A percentile compares a stretch with the other conserved stretches of the same genome.
Conservation (phyloP, 2,329 filamentous ascomycete species). For the Harringtonia lauricola region DNA sequence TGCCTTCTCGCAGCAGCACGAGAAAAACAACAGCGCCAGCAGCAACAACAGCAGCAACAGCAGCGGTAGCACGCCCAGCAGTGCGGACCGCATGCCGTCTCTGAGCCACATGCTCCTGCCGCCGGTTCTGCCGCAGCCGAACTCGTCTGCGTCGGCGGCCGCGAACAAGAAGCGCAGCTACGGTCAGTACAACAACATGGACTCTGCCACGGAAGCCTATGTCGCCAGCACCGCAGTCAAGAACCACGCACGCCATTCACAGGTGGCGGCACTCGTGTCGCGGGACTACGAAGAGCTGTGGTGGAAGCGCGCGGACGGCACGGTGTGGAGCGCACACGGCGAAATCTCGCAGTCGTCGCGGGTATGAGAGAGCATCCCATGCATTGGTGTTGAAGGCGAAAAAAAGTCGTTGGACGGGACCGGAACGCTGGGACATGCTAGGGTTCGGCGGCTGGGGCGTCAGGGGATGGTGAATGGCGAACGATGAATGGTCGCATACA, state of each 20-base stretch:
- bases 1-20: slow-evolving; percentile 4
- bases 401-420: too few relatives aligned
- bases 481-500: background rate
- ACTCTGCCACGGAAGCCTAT: slow-evolving; percentile 4
- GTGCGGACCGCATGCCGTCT: slow-evolving; percentile 9
- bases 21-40: slow-evolving; percentile 1
- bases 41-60: slow-evolving; percentile 1
- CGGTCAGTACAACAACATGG: slow-evolving; percentile 11
- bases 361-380: background rate
- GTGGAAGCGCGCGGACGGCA: slow-evolving; percentile 14
- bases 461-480: too few relatives aligned
- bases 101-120: slow-evolving; percentile 11
- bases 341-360: slow-evolving; percentile 1
- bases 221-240: slow-evolving; percentile 5
- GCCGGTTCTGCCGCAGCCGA: slow-evolving; percentile 1
- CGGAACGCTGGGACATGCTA: too few relatives aligned
- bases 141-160: background rate
- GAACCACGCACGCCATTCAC: slow-evolving; percentile 11
- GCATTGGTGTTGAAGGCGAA: too few relatives aligned
- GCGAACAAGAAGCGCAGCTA: slow-evolving; percentile 11
- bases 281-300: slow-evolving; percentile 8
- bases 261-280: background rate
- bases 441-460: too few relatives aligned
- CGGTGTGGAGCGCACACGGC: slow-evolving; percentile 9
- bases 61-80: background rate